Evolutionary conservation across 352 stramenopile species (phyloP), one percentile per base, ranked within the genome.

Genomic region (Globisporangium lucens): DNA sequence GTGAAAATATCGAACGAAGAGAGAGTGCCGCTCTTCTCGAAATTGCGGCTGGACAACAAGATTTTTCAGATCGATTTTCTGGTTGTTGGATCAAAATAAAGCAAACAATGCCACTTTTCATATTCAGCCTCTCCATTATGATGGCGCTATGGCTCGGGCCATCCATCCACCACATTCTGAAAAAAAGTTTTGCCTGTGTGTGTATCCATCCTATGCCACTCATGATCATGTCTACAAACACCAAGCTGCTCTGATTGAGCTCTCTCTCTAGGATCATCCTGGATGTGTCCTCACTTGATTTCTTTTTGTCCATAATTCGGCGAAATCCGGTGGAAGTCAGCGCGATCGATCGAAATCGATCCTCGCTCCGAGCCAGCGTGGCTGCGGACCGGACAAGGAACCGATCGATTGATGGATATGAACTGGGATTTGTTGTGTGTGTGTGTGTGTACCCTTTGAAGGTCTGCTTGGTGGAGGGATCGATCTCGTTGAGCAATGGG

Each of bases 271-370:
- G 30, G 30, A 33, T 20, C 43, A 22, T 49, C 17, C 4, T 61
- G 7, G 56, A 61, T 61, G 33, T 49, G 56, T 49, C 56, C 4
- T n/a, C 30, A 49, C 56, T 61, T 47, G 56, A 61, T 61, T 61
- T 46, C 55, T 59, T 20, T 20, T 41, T 59, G 29, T n/a, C 8
- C 20, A 30, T n/a, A 51, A 51, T 10, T 51, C 43, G 20, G 43
- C 43, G 30, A 61, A 61, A 61, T 61, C 56, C 56, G 56, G n/a
- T 46, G 33, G 47, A 61, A 61, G 56, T 61, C 56, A 61, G 53
- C 29, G 17, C 29, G 29, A 20, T n/a, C 6, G n/a, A 35, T n/a
- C 30, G 30, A 33, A 33, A 33, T 33, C 30, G 8, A 36, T 29
- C 27, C 4, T 55, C 8, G 51, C 51, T 60, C 30, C 56, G 56